These are phyloP conservation scores for Cunninghamia lanceolata DNA, from an alignment of 75 land plant species.

Conservation along the genomic window DNA sequence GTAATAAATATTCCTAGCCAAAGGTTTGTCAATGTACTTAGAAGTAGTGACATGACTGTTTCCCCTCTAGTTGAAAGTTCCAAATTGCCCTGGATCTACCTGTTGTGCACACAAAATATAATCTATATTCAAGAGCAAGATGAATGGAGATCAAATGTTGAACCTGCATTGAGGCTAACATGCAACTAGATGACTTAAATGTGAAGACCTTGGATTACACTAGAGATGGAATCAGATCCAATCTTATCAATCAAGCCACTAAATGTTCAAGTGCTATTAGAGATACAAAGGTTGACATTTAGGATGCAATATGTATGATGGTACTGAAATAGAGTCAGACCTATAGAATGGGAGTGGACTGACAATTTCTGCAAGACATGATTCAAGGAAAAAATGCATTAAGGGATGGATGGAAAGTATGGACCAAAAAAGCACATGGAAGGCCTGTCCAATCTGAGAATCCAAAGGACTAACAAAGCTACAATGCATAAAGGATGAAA, in stretches of 20 bases:
- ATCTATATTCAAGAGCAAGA: neutral
- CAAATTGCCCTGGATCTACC: no score
- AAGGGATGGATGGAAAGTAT: constrained; percentile 36
- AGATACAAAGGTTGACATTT: constrained; percentile 10
- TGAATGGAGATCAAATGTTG: neutral
- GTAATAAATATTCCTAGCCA: no score
- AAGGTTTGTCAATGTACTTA: no score
- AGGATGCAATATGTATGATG: neutral
- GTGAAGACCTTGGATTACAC: constrained; percentile 1
- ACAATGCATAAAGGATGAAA: no score
- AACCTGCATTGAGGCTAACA: neutral
- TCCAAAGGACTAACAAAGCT: no score
- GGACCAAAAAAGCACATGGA: no score
- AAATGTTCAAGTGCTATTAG: constrained; percentile 45
- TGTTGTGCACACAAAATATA: neutral
- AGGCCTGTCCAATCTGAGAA: no score
- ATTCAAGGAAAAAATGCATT: constrained; percentile 27
- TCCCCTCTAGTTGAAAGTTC: no score
- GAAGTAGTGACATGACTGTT: no score
- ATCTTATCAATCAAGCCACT: constrained; percentile 27
- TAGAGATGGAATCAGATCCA: constrained; percentile 23
- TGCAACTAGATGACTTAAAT: neutral
- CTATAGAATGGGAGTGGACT: constrained; percentile 44
- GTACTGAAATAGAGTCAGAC: constrained; percentile 31
- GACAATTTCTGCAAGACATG: constrained; percentile 9